These are phyloP conservation scores for Saccharomycopsis lassenensis DNA, from an alignment of 805 yeast species.

Conservation along the genomic window DNA sequence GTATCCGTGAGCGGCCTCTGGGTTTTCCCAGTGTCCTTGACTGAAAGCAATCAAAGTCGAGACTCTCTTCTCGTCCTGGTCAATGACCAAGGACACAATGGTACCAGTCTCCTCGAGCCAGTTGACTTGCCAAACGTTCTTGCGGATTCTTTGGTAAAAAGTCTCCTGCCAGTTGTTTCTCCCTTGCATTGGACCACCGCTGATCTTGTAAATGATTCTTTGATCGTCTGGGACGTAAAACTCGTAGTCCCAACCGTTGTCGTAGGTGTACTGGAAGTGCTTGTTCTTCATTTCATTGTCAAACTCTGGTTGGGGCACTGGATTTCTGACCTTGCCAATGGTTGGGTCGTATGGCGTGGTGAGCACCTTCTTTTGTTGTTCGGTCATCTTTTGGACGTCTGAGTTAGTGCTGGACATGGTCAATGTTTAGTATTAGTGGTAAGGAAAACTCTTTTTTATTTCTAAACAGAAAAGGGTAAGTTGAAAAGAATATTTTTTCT, in stretches of 20 bases:
- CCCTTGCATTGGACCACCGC: conserved; percentile 19
- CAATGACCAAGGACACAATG: no score
- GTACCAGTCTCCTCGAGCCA: conserved; percentile 1
- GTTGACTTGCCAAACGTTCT: conserved; percentile 1
- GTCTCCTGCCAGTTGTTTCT: conserved; percentile 4
- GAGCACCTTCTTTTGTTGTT: background rate
- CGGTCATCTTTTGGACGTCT: background rate
- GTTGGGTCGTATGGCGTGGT: conserved; percentile 1
- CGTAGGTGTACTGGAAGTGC: conserved; percentile 3
- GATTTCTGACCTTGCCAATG: background rate
- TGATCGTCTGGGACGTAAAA: conserved; percentile 1
- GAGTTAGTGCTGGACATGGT: no score
- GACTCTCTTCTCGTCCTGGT: no score
- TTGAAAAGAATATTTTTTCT: no score
- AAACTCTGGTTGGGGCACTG: background rate
- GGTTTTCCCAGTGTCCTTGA: no score
- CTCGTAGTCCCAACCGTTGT: conserved; percentile 2
- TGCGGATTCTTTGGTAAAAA: background rate
- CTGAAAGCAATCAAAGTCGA: no score
- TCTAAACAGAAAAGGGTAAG: no score
- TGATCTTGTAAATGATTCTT: conserved; percentile 2
- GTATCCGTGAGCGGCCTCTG: no score
- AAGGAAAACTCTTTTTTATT: no score
- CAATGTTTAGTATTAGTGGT: no score
- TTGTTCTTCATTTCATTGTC: conserved; percentile 1